A percentile compares a stretch with the other conserved stretches of the same genome.
Conservation (phyloP, 2,329 filamentous ascomycete species). For the Venturia asperata region DNA sequence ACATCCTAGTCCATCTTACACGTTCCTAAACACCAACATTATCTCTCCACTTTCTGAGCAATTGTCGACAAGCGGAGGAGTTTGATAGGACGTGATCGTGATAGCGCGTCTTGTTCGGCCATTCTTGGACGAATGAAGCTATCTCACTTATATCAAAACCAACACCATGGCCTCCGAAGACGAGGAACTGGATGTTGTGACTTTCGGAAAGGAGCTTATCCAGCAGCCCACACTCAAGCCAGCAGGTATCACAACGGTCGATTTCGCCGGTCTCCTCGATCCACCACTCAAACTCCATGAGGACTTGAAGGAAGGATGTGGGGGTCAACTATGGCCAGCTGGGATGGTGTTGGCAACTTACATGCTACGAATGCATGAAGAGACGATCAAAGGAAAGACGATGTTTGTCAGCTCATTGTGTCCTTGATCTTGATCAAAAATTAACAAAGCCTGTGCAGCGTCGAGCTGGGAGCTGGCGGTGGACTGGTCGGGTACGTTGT, state of each 20-base stretch:
- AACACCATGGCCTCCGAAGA: slow-evolving; percentile 7
- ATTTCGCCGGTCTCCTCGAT: slow-evolving; percentile 67
- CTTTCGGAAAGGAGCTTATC: slow-evolving; percentile 47
- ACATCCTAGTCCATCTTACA: too few species aligned
- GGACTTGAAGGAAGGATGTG: slow-evolving; percentile 80
- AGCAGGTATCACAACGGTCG: slow-evolving; percentile 45
- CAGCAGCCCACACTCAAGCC: slow-evolving; percentile 46
- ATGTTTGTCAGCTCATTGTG: slow-evolving; percentile 54
- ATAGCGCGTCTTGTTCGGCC: background rate
- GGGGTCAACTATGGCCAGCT: slow-evolving; percentile 90
- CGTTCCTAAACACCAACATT: background rate
- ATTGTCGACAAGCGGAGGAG: background rate
- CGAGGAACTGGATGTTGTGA: slow-evolving; percentile 26
- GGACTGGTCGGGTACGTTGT: slow-evolving; percentile 63
- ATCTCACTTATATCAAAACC: background rate
- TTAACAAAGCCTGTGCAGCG: slow-evolving; percentile 41
- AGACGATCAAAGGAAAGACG: slow-evolving; percentile 56
- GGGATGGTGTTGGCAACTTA: slow-evolving; percentile 84
- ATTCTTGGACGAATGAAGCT: background rate
- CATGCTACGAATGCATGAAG: slow-evolving; percentile 65
- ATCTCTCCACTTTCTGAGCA: background rate
- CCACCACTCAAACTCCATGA: slow-evolving; percentile 70
- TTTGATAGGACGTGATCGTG: background rate
- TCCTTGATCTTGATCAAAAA: slow-evolving; percentile 1
- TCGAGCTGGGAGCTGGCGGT: slow-evolving; percentile 88